Evolutionary conservation across 2,329 filamentous ascomycete species (phyloP), one percentile per base, ranked within the genome.

Genomic region (Colletotrichum graminicola): DNA sequence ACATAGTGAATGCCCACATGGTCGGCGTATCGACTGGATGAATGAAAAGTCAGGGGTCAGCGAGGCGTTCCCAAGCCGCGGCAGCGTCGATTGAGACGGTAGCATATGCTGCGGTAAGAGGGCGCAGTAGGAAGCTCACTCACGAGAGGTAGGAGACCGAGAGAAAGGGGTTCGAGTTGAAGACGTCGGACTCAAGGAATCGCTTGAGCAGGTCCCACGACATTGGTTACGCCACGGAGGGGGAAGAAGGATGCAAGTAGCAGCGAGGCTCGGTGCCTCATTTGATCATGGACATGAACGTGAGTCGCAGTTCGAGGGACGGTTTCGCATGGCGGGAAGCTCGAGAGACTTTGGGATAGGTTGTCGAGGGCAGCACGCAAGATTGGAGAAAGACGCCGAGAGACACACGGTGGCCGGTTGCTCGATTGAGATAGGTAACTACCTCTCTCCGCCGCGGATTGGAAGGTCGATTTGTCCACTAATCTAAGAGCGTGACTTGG

Each of bases 101-200:
- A 32, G 32, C 61, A 41, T 41, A 32, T 16, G 54, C 61, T 36
- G 52, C 45, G 56, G 59, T 45, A 57, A 66, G 61, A 61, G 39
- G 36, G 34, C 73, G 62, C 61, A 63, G 49, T 49, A 52, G 73
- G 73, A 76, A 72, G 74, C 74, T 21, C 74, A 86, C 91, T 89
- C 86, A 95, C 93, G 93, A 93, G 79, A 96, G 90, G 84, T 96
- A 96, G 75, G 93, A 94, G 80, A 96, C 93, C 73, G 93, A 92
- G 82, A 96, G 91, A 82, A 94, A 95, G 74, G 94, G 93, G 84
- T 95, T 92, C 84, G 93, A 92, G 86, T 95, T 95, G 88, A 96
- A 96, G 86, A 96, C 93, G 87, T 96, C 93, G 86, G 92, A 94
- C 88, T 95, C 93, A 86, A 96, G 91, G 89, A 95, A 95, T 83